phyloP scores from a whole-genome alignment of 1,284 basidiomycete genomes.

The Cystobasidium pallidum region DNA sequence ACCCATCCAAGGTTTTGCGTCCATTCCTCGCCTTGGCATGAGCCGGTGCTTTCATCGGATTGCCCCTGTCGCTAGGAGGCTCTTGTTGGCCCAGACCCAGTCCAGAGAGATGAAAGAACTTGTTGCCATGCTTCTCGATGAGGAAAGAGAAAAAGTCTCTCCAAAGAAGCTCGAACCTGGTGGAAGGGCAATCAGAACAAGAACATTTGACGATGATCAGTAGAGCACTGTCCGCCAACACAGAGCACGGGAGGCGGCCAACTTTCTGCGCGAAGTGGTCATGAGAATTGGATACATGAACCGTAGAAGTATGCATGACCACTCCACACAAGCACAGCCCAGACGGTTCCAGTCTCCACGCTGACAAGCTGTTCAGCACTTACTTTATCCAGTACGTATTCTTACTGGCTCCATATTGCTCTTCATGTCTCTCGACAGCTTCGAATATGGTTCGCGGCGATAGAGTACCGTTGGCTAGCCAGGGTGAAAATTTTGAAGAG shows the following conservation, averaged over 20 bases:
- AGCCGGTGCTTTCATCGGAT: neutral
- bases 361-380: neutral
- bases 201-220: too few relatives aligned
- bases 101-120: slow-evolving; percentile 36
- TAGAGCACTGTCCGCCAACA: too few relatives aligned
- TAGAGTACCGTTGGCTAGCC: slow-evolving; percentile 61
- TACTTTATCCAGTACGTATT: slow-evolving; percentile 59
- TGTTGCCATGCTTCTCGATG: slow-evolving; percentile 39
- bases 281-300: too few relatives aligned
- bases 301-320: too few relatives aligned
- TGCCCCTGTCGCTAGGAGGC: slow-evolving; percentile 13
- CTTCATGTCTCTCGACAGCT: slow-evolving; percentile 56
- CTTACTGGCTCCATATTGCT: slow-evolving; percentile 56
- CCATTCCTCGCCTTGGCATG: slow-evolving; percentile 16
- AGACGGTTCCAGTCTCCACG: too few relatives aligned
- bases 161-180: slow-evolving; percentile 62
- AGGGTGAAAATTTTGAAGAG: slow-evolving; percentile 63
- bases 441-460: slow-evolving; percentile 59
- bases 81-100: slow-evolving; percentile 31
- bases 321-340: too few relatives aligned
- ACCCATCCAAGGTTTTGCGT: slow-evolving; percentile 27
- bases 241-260: too few relatives aligned
- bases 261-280: too few relatives aligned
- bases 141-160: slow-evolving; percentile 63
- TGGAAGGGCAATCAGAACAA: neutral